phyloP scores from a whole-genome alignment of 345 rosid genomes.

The Barbarea vulgaris region DNA sequence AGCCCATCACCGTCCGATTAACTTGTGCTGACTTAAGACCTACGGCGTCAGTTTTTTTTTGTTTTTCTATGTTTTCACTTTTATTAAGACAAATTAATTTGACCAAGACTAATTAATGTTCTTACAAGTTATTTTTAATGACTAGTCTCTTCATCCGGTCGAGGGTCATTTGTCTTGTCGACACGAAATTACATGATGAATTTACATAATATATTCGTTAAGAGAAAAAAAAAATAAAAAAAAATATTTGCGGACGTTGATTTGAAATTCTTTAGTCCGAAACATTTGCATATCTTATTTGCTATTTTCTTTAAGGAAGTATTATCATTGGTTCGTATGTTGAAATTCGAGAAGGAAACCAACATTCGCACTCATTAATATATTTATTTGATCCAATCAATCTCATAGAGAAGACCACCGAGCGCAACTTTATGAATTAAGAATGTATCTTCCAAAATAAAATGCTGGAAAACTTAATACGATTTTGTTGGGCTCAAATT shows the following conservation, averaged over 20 bases:
- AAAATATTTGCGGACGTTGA: background rate
- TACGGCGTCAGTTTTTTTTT: background rate
- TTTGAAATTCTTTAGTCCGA: background rate
- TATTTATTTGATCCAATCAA: constrained; percentile 21
- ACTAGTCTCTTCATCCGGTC: constrained; percentile 13
- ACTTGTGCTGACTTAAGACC: constrained; percentile 14
- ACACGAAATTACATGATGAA: constrained; percentile 33
- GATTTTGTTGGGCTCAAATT: no score
- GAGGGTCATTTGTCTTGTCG: constrained; percentile 32
- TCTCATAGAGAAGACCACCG: background rate
- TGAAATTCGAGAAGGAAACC: background rate
- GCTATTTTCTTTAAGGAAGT: background rate
- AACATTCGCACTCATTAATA: constrained; percentile 12
- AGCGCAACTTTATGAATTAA: background rate
- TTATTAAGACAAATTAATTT: background rate
- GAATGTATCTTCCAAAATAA: background rate
- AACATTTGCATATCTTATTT: background rate
- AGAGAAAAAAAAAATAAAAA: no score
- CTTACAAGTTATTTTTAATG: constrained; percentile 6
- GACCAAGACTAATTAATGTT: background rate
- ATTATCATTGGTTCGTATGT: background rate
- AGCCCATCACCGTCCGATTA: constrained; percentile 10
- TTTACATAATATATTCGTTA: background rate
- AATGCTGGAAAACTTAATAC: background rate
- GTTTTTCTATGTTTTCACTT: background rate